Base-by-base conservation (phyloP, 2,329 filamentous ascomycete species). In the Aureobasidium sp. region DNA sequence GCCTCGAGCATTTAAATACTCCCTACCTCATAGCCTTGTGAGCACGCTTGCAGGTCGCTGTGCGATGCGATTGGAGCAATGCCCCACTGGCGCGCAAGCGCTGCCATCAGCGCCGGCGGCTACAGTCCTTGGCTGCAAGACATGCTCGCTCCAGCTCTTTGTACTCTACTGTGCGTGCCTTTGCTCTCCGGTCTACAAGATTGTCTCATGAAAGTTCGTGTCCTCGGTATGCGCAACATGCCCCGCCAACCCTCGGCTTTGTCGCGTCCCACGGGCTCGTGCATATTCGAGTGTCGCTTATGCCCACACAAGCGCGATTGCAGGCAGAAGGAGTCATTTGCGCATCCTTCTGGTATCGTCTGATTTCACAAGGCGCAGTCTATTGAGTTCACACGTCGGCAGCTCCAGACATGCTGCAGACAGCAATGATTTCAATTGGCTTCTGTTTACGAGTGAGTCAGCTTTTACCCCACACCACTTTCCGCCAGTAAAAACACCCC, bases 91-190 rank as follows among this genome's bases (percentile, higher is more conserved):
- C 20, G 34, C 36, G 34, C 36, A 60, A 60, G 57, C 57, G 57
- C 57, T 60, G 44, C 45, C 44, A 27, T 60, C 57, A 60, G 45
- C 45, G 41, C 51, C 57, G 57, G 57, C 57, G 57, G 15, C 11
- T 60, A 60, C 57, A 51, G 45, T 49, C 22, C 57, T 60, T 60
- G 57, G 57, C 45, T 15, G 37, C 25, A 15, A 52, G 49, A 37
- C n/a, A 39, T 17, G 9, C 8, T 27, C 22, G 22, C 34, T 17
- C 12, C 34, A 12, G 3, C 25, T n/a, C 9, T 22, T 8, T 25
- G 14, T 48, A 29, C 25, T 17, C 27, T 25, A 25, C 27, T n/a
- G 25, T n/a, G 2, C 15, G 25, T 15, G 45, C 25, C 27, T 17
- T 17, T 31, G 25, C 7, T 31, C 47, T 14, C 12, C 3, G 14